phyloP scores from a whole-genome alignment of 148 eudicot species.

The Chenopodium quinoa region DNA sequence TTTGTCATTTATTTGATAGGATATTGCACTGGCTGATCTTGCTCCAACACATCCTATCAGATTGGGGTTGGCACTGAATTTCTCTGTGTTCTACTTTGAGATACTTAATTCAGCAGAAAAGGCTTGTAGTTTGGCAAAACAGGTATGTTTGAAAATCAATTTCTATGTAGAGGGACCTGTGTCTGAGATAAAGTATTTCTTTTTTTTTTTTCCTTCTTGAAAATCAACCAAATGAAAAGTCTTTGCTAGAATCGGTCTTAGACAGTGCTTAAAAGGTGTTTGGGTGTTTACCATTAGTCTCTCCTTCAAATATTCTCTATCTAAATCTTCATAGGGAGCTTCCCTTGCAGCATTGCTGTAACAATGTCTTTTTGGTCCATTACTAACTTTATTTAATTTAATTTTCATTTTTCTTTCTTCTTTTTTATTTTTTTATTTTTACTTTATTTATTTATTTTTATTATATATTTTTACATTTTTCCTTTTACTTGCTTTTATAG shows the following conservation, averaged over 20 bases:
- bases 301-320: neutral
- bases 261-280: neutral
- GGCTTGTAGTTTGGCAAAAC: conserved; percentile 54
- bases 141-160: conserved; percentile 27
- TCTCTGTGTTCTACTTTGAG: conserved; percentile 56
- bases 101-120: conserved; percentile 53
- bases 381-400: too few species aligned
- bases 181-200: neutral
- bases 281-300: neutral
- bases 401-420: too few species aligned
- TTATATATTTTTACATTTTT: too few species aligned
- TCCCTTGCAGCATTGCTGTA: too few species aligned
- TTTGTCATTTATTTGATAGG: conserved; percentile 23
- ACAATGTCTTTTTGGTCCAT: too few species aligned
- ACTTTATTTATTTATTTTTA: too few species aligned
- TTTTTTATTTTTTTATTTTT: too few species aligned
- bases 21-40: conserved; percentile 47
- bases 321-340: neutral
- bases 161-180: neutral
- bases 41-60: conserved; percentile 56
- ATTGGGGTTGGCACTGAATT: conserved; percentile 52
- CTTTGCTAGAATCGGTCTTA: neutral
- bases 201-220: neutral
- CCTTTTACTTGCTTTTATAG: too few species aligned
- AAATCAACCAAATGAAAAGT: neutral